Evolutionary conservation across 192 early-diverging fungal genomes (phyloP).

Genomic region (Cetraspora pellucida): DNA sequence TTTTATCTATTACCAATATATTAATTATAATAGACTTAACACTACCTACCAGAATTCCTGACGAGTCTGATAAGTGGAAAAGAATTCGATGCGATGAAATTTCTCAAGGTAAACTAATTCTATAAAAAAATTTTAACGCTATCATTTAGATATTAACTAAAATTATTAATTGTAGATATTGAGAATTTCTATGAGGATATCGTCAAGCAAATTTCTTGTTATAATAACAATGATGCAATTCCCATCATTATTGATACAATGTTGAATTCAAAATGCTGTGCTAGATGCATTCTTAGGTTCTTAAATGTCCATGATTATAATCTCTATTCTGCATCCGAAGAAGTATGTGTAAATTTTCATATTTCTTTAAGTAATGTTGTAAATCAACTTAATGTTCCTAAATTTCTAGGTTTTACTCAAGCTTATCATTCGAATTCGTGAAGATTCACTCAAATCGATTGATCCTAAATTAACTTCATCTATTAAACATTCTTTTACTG

Average conservation of each 20-base stretch:
- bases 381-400: neutral
- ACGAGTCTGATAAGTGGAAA: constrained; percentile 11
- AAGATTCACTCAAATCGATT: neutral
- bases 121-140: too few relatives aligned
- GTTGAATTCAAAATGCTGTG: constrained; percentile 39
- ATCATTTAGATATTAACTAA: too few relatives aligned
- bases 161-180: neutral
- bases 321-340: constrained; percentile 31
- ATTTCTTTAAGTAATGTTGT: neutral
- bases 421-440: neutral
- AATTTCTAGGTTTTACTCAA: constrained; percentile 6
- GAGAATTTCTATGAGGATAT: neutral
- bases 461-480: neutral
- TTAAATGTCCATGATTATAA: constrained; percentile 39
- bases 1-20: neutral
- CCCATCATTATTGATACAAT: constrained; percentile 28
- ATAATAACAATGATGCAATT: neutral
- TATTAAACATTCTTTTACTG: neutral
- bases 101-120: neutral
- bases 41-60: neutral
- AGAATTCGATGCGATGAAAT: constrained; percentile 6
- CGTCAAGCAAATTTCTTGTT: neutral
- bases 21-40: neutral
- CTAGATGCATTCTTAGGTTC: constrained; percentile 43
- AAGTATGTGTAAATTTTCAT: neutral